These are phyloP conservation scores for Moniliophthora roreri DNA, from an alignment of 1,284 basidiomycete species.

Conservation along the genomic window DNA sequence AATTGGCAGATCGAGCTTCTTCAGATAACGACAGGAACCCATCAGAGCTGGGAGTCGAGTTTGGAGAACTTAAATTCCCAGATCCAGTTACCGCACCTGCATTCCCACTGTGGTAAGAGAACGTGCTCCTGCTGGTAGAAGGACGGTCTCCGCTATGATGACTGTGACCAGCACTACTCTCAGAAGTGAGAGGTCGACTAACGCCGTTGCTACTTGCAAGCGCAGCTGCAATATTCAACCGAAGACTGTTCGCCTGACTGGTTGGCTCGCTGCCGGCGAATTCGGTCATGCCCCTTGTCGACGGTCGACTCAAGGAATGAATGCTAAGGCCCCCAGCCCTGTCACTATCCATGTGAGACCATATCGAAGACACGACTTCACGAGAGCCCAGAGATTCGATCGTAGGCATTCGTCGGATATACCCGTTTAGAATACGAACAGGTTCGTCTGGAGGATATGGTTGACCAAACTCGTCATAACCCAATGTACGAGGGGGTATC, in stretches of 20 bases:
- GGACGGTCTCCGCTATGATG: too few relatives aligned
- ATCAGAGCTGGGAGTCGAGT: too few relatives aligned
- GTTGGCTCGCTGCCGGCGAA: constrained; percentile 17
- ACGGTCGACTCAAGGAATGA: constrained; percentile 12
- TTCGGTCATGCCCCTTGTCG: constrained; percentile 16
- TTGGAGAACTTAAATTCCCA: too few relatives aligned
- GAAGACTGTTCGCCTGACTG: constrained; percentile 20
- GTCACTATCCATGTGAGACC: constrained; percentile 14
- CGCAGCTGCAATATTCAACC: neutral
- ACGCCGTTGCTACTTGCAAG: neutral
- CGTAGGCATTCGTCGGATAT: constrained; percentile 73
- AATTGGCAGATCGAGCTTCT: too few relatives aligned
- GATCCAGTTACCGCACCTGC: too few relatives aligned
- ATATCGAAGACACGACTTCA: constrained; percentile 38
- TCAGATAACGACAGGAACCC: too few relatives aligned
- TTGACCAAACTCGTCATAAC: constrained; percentile 44
- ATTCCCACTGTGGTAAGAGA: too few relatives aligned
- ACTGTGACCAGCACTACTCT: too few relatives aligned
- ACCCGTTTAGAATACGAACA: constrained; percentile 60
- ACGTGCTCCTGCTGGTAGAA: too few relatives aligned
- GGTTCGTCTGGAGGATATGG: constrained; percentile 50
- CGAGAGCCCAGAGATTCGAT: constrained; percentile 71
- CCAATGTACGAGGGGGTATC: constrained; percentile 28
- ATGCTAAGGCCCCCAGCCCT: neutral
- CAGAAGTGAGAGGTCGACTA: too few relatives aligned